Evolutionary conservation across 228 moss, liverwort and hornwort species (phyloP).

Genomic region (Sphagnum magellanicum): DNA sequence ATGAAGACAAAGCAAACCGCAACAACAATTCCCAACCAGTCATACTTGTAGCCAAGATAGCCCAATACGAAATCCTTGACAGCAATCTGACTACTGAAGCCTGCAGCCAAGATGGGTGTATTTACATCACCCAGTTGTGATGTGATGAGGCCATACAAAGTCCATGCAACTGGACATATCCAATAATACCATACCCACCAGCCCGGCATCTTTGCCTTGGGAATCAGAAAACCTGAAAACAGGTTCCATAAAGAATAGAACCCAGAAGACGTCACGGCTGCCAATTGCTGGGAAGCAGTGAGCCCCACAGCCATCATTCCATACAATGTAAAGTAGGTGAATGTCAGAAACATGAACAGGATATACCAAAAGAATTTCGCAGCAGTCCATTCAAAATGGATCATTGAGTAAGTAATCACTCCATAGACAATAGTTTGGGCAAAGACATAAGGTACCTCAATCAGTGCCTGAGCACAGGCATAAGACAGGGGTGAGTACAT

Average conservation of each 20-base stretch:
- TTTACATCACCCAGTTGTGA: slow-evolving; percentile 33
- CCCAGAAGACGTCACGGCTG: slow-evolving; percentile 45
- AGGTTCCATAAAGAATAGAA: slow-evolving; percentile 74
- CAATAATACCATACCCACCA: slow-evolving; percentile 85
- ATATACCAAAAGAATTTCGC: slow-evolving; percentile 62
- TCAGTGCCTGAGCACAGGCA: slow-evolving; percentile 53
- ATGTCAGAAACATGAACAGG: slow-evolving; percentile 59
- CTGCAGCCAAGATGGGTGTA: slow-evolving; percentile 14
- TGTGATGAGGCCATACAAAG: slow-evolving; percentile 12
- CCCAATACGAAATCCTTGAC: slow-evolving; percentile 15
- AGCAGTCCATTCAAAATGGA: slow-evolving; percentile 62
- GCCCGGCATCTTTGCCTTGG: slow-evolving; percentile 55
- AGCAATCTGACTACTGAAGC: slow-evolving; percentile 11
- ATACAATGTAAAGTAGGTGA: slow-evolving; percentile 65
- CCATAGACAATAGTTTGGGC: slow-evolving; percentile 45
- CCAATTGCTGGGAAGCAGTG: slow-evolving; percentile 57
- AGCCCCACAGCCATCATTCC: slow-evolving; percentile 74
- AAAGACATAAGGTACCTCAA: slow-evolving; percentile 62
- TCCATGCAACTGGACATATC: slow-evolving; percentile 50
- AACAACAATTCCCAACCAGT: slow-evolving; percentile 25
- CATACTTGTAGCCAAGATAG: slow-evolving; percentile 30
- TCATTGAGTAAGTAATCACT: slow-evolving; percentile 55
- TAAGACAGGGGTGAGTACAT: slow-evolving; percentile 67
- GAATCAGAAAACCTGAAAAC: slow-evolving; percentile 64
- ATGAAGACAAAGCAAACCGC: slow-evolving; percentile 21